A percentile compares a stretch with the other conserved stretches of the same genome.
phyloP scores from a whole-genome alignment of 73 alveolate genomes.

The Tetrahymena elliotti region DNA sequence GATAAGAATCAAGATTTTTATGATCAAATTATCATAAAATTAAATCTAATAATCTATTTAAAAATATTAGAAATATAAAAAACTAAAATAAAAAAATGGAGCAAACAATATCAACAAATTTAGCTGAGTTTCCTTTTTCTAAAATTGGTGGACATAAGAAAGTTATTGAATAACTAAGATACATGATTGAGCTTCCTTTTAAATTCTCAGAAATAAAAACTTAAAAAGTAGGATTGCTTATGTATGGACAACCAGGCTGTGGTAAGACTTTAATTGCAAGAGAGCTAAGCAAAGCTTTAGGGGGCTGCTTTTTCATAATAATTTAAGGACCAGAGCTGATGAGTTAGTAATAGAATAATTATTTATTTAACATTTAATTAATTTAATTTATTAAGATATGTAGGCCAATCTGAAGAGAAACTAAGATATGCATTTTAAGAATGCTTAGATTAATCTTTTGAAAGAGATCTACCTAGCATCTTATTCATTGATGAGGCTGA shows the following conservation, averaged over 20 bases:
- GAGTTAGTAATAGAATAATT: constrained; percentile 42
- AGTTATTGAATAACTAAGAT: not conserved
- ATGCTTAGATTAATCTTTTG: constrained; percentile 32
- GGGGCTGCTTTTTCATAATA: constrained; percentile 52
- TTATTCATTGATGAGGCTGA: constrained; percentile 38
- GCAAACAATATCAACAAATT: too few relatives aligned
- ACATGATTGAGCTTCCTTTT: not conserved
- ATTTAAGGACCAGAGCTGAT: constrained; percentile 66
- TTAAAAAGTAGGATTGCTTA: constrained; percentile 24
- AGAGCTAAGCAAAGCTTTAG: constrained; percentile 69
- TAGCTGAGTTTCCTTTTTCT: not conserved
- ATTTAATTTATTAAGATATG: not conserved
- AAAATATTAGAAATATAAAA: too few relatives aligned
- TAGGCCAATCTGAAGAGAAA: constrained; percentile 71
- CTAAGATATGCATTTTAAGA: constrained; percentile 74
- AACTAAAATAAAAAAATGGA: not conserved
- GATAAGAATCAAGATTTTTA: too few relatives aligned
- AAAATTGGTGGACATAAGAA: not conserved
- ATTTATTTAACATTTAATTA: not conserved
- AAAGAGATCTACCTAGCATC: not conserved
- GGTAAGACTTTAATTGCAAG: constrained; percentile 51
- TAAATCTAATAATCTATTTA: too few relatives aligned
- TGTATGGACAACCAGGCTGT: constrained; percentile 60
- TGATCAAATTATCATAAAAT: too few relatives aligned
- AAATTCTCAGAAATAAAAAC: not conserved